These are phyloP conservation scores for Chalciporus pseudorubinellus DNA, from an alignment of 768 basidiomycete species.

Conservation along the genomic window DNA sequence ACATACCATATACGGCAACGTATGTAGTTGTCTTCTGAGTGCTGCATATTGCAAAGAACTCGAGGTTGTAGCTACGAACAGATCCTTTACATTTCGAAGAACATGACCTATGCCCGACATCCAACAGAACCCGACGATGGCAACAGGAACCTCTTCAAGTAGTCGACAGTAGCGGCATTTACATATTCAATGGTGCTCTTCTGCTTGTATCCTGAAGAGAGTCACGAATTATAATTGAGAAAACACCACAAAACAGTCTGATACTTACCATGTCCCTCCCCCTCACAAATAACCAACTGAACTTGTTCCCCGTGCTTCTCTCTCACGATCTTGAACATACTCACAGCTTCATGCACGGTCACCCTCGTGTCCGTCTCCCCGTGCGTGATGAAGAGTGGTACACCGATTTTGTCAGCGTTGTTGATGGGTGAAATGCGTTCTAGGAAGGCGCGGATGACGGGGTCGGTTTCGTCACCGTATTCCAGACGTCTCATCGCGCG, in stretches of 20 bases:
- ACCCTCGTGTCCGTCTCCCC: constrained; percentile 42
- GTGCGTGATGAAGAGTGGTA: constrained; percentile 40
- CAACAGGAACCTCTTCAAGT: constrained; percentile 36
- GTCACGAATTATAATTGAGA: constrained; percentile 1
- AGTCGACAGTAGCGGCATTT: constrained; percentile 38
- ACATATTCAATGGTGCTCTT: constrained; percentile 44
- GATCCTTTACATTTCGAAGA: too few species aligned
- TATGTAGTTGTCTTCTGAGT: too few species aligned
- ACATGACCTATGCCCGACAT: neutral
- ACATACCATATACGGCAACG: too few species aligned
- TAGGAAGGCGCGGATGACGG: constrained; percentile 37
- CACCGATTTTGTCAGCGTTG: constrained; percentile 34
- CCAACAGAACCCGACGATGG: constrained; percentile 13
- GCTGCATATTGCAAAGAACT: too few species aligned
- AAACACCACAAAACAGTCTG: neutral
- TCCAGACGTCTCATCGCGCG: constrained; percentile 36
- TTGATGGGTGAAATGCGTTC: constrained; percentile 41
- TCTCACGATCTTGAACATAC: constrained; percentile 36
- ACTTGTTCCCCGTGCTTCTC: constrained; percentile 23
- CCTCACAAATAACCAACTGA: constrained; percentile 40
- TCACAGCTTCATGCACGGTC: constrained; percentile 38
- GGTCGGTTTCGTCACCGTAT: constrained; percentile 41
- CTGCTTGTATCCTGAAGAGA: constrained; percentile 38
- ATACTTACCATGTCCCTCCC: constrained; percentile 42
- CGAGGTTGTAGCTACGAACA: too few species aligned